phyloP scores from a whole-genome alignment of 805 yeast genomes.

The Lipomyces sp. region DNA sequence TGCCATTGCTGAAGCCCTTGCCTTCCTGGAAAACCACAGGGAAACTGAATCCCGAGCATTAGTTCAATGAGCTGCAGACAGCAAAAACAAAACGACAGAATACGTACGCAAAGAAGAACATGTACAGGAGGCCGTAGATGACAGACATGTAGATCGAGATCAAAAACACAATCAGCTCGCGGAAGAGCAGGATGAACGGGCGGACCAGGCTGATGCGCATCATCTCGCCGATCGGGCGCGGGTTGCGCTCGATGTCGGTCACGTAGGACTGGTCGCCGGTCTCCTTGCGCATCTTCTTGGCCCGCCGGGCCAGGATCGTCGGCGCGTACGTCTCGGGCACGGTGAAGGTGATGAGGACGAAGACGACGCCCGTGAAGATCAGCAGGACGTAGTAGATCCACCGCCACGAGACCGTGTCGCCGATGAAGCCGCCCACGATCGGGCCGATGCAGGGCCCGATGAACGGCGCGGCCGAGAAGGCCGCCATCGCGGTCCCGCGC shows the following conservation, averaged over 20 bases:
- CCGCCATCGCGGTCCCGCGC: conserved; percentile 66
- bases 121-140: conserved; percentile 50
- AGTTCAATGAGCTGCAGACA: background rate
- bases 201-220: conserved; percentile 64
- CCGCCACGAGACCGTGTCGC: conserved; percentile 60
- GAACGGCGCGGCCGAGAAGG: conserved; percentile 61
- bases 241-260: conserved; percentile 69
- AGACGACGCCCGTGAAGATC: conserved; percentile 59
- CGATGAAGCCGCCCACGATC: conserved; percentile 56
- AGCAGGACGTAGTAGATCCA: conserved; percentile 68
- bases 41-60: conserved; percentile 34
- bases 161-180: conserved; percentile 46
- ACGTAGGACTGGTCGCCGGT: conserved; percentile 49
- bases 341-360: conserved; percentile 45
- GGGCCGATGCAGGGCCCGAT: conserved; percentile 62
- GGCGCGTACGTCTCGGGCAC: conserved; percentile 68
- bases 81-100: background rate
- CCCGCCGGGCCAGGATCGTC: conserved; percentile 50
- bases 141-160: conserved; percentile 51
- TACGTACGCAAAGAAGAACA: conserved; percentile 56
- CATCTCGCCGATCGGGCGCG: conserved; percentile 62
- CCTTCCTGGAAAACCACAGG: conserved; percentile 57
- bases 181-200: conserved; percentile 64
- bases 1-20: conserved; percentile 52
- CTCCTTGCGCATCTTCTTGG: conserved; percentile 48